A percentile compares a stretch with the other conserved stretches of the same genome.
Evolutionary conservation across 768 basidiomycete genomes (phyloP).

Genomic region (Lactarius quietus): DNA sequence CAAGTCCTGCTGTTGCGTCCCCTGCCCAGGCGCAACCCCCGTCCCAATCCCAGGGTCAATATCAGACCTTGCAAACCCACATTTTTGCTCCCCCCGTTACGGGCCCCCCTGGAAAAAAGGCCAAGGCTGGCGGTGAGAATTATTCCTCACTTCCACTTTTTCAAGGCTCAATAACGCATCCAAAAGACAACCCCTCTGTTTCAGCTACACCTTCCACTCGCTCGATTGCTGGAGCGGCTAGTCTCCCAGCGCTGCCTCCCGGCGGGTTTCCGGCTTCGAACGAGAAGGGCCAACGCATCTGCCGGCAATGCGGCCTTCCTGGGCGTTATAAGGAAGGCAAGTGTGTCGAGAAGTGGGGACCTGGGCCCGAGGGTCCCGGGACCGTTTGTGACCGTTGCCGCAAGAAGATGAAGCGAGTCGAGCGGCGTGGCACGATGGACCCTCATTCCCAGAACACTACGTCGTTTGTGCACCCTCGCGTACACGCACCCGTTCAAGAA

Average conservation of each 20-base stretch:
- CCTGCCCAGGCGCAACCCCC: constrained; percentile 27
- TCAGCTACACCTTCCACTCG: constrained; percentile 16
- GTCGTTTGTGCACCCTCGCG: constrained; percentile 14
- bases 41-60: constrained; percentile 36
- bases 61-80: constrained; percentile 56
- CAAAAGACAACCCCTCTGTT: constrained; percentile 8
- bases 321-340: constrained; percentile 78
- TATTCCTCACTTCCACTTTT: constrained; percentile 7
- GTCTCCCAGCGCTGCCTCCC: constrained; percentile 29
- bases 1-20: constrained; percentile 20
- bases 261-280: constrained; percentile 36
- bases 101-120: constrained; percentile 68
- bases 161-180: neutral
- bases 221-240: constrained; percentile 23
- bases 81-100: constrained; percentile 72
- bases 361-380: constrained; percentile 73
- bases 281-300: constrained; percentile 58
- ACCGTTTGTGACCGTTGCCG: constrained; percentile 80
- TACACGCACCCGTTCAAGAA: constrained; percentile 15
- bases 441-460: constrained; percentile 28
- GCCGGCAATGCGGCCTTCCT: constrained; percentile 63
- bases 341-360: constrained; percentile 83
- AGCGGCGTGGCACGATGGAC: constrained; percentile 62
- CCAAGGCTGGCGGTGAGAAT: constrained; percentile 39
- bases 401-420: constrained; percentile 80